These are phyloP conservation scores for Phytophthora syringae DNA, from an alignment of 352 stramenopile genomes.

Conservation along the genomic window DNA sequence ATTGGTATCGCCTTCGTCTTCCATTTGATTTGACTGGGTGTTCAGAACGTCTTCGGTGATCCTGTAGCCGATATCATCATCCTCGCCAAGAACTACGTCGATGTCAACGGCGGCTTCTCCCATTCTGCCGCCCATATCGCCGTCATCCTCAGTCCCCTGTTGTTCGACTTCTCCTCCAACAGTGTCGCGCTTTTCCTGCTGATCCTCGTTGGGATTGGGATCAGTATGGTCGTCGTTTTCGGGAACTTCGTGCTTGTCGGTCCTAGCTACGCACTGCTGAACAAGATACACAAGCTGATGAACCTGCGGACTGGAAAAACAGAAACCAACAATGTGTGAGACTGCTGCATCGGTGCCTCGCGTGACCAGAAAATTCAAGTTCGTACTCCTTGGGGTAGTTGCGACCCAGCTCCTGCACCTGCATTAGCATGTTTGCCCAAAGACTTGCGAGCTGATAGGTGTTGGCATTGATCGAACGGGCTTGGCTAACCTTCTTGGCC, in stretches of 20 bases:
- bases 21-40: slow-evolving; percentile 56
- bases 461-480: slow-evolving; percentile 8
- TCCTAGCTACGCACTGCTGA: slow-evolving; percentile 32
- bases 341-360: neutral
- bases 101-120: slow-evolving; percentile 27
- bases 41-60: slow-evolving; percentile 22
- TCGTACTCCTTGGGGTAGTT: slow-evolving; percentile 45
- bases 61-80: slow-evolving; percentile 28
- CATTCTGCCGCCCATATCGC: slow-evolving; percentile 24
- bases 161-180: slow-evolving; percentile 19
- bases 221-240: slow-evolving; percentile 34
- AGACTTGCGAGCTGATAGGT: slow-evolving; percentile 22
- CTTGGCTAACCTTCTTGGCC: slow-evolving; percentile 20
- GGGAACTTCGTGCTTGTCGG: slow-evolving; percentile 34
- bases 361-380: neutral
- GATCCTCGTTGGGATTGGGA: neutral
- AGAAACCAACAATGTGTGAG: slow-evolving; percentile 6
- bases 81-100: slow-evolving; percentile 8
- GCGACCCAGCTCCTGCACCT: slow-evolving; percentile 36
- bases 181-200: slow-evolving; percentile 17
- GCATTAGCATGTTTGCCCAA: slow-evolving; percentile 35
- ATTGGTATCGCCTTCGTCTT: slow-evolving; percentile 36
- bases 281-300: slow-evolving; percentile 49
- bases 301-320: slow-evolving; percentile 41
- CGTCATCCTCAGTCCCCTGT: slow-evolving; percentile 24